A percentile compares a stretch with the other conserved stretches of the same genome.
phyloP scores from a whole-genome alignment of 164 flowering plant genomes.

The Houttuynia cordata region DNA sequence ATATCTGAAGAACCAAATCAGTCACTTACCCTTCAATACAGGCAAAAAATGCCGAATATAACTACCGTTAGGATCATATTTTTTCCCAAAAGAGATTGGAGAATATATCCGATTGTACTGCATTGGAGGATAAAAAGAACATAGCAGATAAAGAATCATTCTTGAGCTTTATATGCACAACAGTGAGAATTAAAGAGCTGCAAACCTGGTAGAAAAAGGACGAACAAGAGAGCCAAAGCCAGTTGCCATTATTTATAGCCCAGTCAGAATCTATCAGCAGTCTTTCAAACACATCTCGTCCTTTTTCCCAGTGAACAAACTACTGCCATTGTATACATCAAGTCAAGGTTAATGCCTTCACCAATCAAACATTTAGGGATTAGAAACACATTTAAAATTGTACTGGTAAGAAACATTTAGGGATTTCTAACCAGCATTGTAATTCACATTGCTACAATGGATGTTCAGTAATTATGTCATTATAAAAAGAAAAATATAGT shows the following conservation, averaged over 20 bases:
- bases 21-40: slow-evolving; percentile 47
- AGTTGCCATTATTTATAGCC: slow-evolving; percentile 92
- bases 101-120: slow-evolving; percentile 93
- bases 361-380: too few species aligned
- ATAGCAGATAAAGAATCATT: background rate
- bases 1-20: background rate
- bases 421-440: too few species aligned
- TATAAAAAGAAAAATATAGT: too few species aligned
- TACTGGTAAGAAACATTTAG: too few species aligned
- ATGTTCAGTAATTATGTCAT: too few species aligned
- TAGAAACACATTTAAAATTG: too few species aligned
- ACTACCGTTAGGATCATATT: slow-evolving; percentile 75
- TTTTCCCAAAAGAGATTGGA: slow-evolving; percentile 84
- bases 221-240: slow-evolving; percentile 97
- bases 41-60: slow-evolving; percentile 83
- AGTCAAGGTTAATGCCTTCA: too few species aligned
- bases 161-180: background rate
- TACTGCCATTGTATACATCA: slow-evolving; percentile 7
- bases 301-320: slow-evolving; percentile 96
- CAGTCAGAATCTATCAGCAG: slow-evolving; percentile 92
- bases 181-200: background rate
- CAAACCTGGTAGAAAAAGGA: slow-evolving; percentile 92
- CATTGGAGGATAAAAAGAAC: background rate
- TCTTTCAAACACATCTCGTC: slow-evolving; percentile 90
- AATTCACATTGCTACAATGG: too few species aligned